Conservation (phyloP, 179 eudicot genomes). For the Beta corolliflora region DNA sequence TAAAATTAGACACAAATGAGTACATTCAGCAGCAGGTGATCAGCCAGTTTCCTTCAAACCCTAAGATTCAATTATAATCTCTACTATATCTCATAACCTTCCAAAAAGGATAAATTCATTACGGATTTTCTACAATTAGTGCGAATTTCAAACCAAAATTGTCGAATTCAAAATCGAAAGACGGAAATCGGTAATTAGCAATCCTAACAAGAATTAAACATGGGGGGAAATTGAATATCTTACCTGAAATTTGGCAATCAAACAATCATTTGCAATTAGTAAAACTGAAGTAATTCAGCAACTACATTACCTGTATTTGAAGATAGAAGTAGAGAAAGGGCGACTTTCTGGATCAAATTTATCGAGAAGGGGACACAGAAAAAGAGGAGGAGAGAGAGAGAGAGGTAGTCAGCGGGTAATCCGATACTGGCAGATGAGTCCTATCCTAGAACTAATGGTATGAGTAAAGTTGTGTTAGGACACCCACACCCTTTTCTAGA, state of each 20-base stretch:
- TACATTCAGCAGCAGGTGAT: background rate
- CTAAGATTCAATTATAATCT: background rate
- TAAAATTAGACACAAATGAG: background rate
- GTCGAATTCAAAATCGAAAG: background rate
- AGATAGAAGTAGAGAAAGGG: background rate
- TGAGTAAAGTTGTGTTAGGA: no score
- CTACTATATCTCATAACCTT: background rate
- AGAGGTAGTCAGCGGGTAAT: background rate
- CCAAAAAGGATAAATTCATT: background rate
- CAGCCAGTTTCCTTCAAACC: background rate
- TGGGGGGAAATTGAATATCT: background rate
- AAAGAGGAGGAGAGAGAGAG: background rate
- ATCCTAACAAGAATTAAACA: background rate
- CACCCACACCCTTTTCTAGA: no score
- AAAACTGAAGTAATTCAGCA: background rate
- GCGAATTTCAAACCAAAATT: background rate
- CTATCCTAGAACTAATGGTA: background rate
- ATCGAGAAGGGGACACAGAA: background rate
- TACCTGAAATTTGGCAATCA: background rate
- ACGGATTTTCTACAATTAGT: background rate
- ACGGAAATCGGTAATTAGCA: background rate
- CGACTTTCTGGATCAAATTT: background rate
- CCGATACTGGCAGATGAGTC: background rate
- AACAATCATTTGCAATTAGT: background rate
- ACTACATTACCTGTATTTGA: background rate